Conservation (phyloP, 1,284 basidiomycete species). For the Nidula niveotomentosa region DNA sequence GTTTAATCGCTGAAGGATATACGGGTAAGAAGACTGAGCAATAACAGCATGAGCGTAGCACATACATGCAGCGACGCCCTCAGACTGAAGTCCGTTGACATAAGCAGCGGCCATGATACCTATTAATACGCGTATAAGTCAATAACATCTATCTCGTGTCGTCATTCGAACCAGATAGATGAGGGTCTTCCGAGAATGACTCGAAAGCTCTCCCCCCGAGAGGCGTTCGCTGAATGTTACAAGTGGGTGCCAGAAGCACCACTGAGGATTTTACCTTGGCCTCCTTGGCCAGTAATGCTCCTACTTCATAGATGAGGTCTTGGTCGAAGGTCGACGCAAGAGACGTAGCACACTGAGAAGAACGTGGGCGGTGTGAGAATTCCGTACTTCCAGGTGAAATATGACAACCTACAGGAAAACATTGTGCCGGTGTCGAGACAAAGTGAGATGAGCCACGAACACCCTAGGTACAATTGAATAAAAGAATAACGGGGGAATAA, state of each 20-base stretch:
- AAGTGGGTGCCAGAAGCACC: conserved; percentile 65
- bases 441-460: conserved; percentile 70
- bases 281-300: conserved; percentile 58
- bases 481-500: conserved; percentile 3
- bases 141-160: too few relatives aligned
- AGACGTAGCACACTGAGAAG: conserved; percentile 60
- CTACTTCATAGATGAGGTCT: conserved; percentile 52
- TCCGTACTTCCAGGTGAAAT: conserved; percentile 2
- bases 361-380: too few relatives aligned
- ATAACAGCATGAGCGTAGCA: conserved; percentile 6
- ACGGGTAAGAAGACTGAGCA: conserved; percentile 2
- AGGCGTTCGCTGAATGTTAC: conserved; percentile 68
- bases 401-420: conserved; percentile 47
- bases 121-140: too few relatives aligned
- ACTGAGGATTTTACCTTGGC: conserved; percentile 64
- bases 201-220: conserved; percentile 68
- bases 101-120: conserved; percentile 63
- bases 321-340: conserved; percentile 66
- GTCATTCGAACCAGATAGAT: conserved; percentile 62
- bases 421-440: conserved; percentile 59
- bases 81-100: conserved; percentile 63
- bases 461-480: conserved; percentile 36
- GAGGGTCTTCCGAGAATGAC: conserved; percentile 69
- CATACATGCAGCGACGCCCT: conserved; percentile 58
- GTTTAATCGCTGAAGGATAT: conserved; percentile 38